These are phyloP conservation scores for Elsinoe batatas DNA, from an alignment of 2,329 filamentous ascomycete species.

Conservation along the genomic window DNA sequence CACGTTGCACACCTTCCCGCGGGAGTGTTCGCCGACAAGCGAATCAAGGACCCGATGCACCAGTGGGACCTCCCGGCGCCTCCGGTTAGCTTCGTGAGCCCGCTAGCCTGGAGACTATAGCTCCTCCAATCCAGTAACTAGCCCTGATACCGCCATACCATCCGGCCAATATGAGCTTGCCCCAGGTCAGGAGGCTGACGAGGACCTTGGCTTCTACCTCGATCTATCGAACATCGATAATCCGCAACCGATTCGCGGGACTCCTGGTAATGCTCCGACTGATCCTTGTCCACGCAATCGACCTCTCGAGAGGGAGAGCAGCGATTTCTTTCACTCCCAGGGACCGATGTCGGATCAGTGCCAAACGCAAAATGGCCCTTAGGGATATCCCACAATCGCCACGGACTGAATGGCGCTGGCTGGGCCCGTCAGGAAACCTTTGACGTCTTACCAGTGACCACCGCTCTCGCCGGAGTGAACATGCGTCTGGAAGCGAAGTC, in stretches of 20 bases:
- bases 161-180: slow-evolving; percentile 29
- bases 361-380: slow-evolving; percentile 35
- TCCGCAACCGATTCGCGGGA: slow-evolving; percentile 33
- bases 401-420: slow-evolving; percentile 31
- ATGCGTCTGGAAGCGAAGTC: slow-evolving; percentile 31
- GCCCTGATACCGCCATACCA: slow-evolving; percentile 25
- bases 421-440: slow-evolving; percentile 35
- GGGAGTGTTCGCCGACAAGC: slow-evolving; percentile 15
- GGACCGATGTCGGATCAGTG: slow-evolving; percentile 31
- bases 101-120: slow-evolving; percentile 27
- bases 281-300: slow-evolving; percentile 31
- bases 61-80: slow-evolving; percentile 22
- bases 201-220: slow-evolving; percentile 31
- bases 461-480: slow-evolving; percentile 35
- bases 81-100: slow-evolving; percentile 30
- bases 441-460: slow-evolving; percentile 30
- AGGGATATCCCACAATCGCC: slow-evolving; percentile 32
- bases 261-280: slow-evolving; percentile 26
- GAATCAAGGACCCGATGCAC: slow-evolving; percentile 15
- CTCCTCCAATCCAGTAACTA: slow-evolving; percentile 25
- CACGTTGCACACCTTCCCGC: not conserved
- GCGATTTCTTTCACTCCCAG: slow-evolving; percentile 31
- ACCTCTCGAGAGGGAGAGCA: slow-evolving; percentile 31
- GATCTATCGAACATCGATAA: slow-evolving; percentile 31
- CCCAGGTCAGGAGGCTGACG: slow-evolving; percentile 28